Percentiles rank a stretch among this genome's conserved stretches.
phyloP scores from a whole-genome alignment of 2,329 filamentous ascomycete genomes.

The Aspergillus puulaauensis region DNA sequence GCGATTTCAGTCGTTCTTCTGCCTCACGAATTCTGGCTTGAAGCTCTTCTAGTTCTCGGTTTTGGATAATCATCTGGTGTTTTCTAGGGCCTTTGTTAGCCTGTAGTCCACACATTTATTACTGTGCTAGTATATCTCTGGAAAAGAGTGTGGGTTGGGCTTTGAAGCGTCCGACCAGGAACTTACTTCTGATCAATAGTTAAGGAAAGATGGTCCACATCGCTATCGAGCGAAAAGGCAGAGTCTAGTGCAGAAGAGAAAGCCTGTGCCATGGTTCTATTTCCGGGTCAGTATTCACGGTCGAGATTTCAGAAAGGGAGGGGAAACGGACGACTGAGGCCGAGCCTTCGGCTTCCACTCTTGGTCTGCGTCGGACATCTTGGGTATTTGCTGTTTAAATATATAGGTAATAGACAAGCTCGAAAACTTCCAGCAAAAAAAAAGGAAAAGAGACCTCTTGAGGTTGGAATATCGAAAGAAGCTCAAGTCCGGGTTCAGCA shows the following conservation, averaged over 20 bases:
- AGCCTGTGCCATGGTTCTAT: constrained; percentile 79
- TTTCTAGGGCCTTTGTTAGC: constrained; percentile 58
- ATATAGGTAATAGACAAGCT: constrained; percentile 4
- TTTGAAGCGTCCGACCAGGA: neutral
- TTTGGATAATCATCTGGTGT: constrained; percentile 71
- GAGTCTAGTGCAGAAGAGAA: constrained; percentile 85
- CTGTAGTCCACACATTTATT: neutral
- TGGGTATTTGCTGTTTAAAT: constrained; percentile 14
- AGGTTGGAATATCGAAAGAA: neutral
- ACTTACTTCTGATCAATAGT: constrained; percentile 79
- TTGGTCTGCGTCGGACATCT: constrained; percentile 64
- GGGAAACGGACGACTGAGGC: constrained; percentile 73
- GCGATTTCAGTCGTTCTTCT: constrained; percentile 68
- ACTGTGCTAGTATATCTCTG: neutral
- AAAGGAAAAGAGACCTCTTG: neutral
- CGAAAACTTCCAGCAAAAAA: neutral
- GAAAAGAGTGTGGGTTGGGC: neutral
- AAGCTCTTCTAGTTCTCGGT: constrained; percentile 79
- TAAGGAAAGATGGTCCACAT: constrained; percentile 69
- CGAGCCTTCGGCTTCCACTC: constrained; percentile 80
- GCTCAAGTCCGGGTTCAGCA: constrained; percentile 4
- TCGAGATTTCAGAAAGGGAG: constrained; percentile 11
- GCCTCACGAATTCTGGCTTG: constrained; percentile 82
- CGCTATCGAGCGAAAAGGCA: constrained; percentile 84
- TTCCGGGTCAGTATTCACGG: constrained; percentile 23